Evolutionary conservation across 2,329 filamentous ascomycete species (phyloP).

Genomic region (Penicillium sp.): DNA sequence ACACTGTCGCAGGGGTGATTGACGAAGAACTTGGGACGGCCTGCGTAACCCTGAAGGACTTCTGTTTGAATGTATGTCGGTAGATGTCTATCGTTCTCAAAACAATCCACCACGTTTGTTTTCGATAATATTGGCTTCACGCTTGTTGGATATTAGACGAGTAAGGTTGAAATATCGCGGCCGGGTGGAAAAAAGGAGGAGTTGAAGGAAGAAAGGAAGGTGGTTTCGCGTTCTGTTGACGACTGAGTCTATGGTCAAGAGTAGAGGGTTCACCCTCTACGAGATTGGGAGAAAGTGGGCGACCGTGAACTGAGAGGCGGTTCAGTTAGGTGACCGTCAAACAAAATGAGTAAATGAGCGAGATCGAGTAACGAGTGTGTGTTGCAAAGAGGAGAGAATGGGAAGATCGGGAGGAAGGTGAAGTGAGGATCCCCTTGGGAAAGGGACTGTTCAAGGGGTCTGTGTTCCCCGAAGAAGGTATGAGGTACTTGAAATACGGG

Average conservation of each 20-base stretch:
- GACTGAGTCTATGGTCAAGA: background rate
- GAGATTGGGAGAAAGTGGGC: background rate
- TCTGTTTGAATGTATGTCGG: slow-evolving; percentile 11
- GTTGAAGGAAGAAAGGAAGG: background rate
- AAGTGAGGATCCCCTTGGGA: slow-evolving; percentile 14
- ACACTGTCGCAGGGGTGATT: slow-evolving; percentile 20
- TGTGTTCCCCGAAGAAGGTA: slow-evolving; percentile 16
- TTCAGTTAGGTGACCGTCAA: background rate
- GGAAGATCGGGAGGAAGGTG: slow-evolving; percentile 15
- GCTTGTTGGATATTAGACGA: background rate
- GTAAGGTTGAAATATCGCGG: background rate
- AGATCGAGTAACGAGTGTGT: slow-evolving; percentile 16
- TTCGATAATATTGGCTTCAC: slow-evolving; percentile 1
- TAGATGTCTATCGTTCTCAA: slow-evolving; percentile 4
- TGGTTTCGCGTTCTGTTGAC: slow-evolving; percentile 8
- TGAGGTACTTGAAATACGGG: slow-evolving; percentile 6
- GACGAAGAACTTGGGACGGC: slow-evolving; percentile 36
- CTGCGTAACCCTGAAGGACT: slow-evolving; percentile 36
- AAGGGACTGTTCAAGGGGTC: slow-evolving; percentile 17
- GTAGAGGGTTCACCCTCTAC: slow-evolving; percentile 5
- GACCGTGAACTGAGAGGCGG: background rate
- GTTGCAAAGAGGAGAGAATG: slow-evolving; percentile 5
- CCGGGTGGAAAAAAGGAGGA: background rate
- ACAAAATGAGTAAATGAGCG: slow-evolving; percentile 1
- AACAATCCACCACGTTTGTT: background rate